These are phyloP conservation scores for Vachellia pachyceras DNA, from an alignment of 306 rosid species.

Conservation along the genomic window DNA sequence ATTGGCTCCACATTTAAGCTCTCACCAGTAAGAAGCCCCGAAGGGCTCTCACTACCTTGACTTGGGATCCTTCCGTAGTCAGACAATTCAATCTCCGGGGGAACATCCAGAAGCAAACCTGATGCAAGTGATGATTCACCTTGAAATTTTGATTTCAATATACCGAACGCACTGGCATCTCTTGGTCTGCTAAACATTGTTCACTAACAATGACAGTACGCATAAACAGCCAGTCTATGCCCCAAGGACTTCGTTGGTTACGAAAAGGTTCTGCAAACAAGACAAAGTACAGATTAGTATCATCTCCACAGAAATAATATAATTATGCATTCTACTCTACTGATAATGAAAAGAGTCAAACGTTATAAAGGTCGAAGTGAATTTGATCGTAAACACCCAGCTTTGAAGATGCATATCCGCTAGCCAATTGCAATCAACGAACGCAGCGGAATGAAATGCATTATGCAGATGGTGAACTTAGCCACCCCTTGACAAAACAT, in stretches of 20 bases:
- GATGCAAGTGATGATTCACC: constrained; percentile 64
- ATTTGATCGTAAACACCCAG: not conserved
- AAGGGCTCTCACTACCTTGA: constrained; percentile 88
- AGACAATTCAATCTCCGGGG: constrained; percentile 81
- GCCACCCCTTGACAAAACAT: constrained; percentile 1
- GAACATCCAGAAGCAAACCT: constrained; percentile 62
- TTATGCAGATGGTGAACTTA: not conserved
- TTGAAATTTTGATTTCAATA: constrained; percentile 64
- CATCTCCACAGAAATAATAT: constrained; percentile 11
- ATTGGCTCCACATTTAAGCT: constrained; percentile 75
- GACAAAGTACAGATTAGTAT: constrained; percentile 34
- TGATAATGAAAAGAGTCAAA: not conserved
- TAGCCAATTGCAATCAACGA: not conserved
- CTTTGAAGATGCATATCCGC: constrained; percentile 15
- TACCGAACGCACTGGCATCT: constrained; percentile 46
- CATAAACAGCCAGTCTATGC: constrained; percentile 72
- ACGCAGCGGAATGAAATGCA: not conserved
- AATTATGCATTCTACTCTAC: not conserved
- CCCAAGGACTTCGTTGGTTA: constrained; percentile 51
- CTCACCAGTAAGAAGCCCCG: constrained; percentile 84
- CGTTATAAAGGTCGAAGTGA: not conserved
- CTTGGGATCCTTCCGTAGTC: constrained; percentile 65
- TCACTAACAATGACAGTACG: constrained; percentile 60
- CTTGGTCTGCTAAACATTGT: constrained; percentile 80
- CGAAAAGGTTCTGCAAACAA: constrained; percentile 41